Evolutionary conservation across 805 yeast genomes (phyloP).

Genomic region (Danielia oregonensis): DNA sequence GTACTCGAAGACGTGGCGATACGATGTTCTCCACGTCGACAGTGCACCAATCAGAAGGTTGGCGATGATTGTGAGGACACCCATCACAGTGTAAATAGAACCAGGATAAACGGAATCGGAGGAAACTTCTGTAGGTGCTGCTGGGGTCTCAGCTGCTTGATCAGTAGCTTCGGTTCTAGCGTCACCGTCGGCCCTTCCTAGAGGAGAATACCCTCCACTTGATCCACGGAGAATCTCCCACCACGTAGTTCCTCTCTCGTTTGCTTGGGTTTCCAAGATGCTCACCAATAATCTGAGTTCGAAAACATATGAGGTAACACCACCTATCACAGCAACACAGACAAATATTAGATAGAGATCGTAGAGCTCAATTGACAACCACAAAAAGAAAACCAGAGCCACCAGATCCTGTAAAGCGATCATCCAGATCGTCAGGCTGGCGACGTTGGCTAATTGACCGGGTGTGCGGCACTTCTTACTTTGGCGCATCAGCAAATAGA

Average conservation of each 20-base stretch:
- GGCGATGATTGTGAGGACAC: conserved; percentile 24
- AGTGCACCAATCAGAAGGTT: conserved; percentile 49
- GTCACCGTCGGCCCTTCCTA: background rate
- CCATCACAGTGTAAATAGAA: conserved; percentile 25
- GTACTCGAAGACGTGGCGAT: conserved; percentile 58
- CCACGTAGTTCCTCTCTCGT: conserved; percentile 64
- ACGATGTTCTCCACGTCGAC: conserved; percentile 61
- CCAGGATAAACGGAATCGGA: conserved; percentile 12
- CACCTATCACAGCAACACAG: conserved; percentile 65
- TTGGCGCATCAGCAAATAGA: conserved; percentile 59
- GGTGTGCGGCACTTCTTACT: conserved; percentile 74
- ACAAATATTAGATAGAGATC: conserved; percentile 64
- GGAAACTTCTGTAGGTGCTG: conserved; percentile 4
- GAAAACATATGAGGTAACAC: conserved; percentile 67
- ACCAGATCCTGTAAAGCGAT: conserved; percentile 72
- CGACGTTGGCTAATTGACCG: conserved; percentile 69
- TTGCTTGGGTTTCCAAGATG: conserved; percentile 66
- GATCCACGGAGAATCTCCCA: conserved; percentile 65
- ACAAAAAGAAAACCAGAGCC: conserved; percentile 56
- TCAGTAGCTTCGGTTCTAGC: background rate
- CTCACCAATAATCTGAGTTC: conserved; percentile 71
- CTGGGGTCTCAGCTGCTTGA: conserved; percentile 9
- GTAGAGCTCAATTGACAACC: conserved; percentile 52
- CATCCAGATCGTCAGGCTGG: conserved; percentile 51
- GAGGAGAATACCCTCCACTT: too few relatives aligned